Evolutionary conservation across 768 basidiomycete genomes (phyloP).

Genomic region (Amanita rubescens): DNA sequence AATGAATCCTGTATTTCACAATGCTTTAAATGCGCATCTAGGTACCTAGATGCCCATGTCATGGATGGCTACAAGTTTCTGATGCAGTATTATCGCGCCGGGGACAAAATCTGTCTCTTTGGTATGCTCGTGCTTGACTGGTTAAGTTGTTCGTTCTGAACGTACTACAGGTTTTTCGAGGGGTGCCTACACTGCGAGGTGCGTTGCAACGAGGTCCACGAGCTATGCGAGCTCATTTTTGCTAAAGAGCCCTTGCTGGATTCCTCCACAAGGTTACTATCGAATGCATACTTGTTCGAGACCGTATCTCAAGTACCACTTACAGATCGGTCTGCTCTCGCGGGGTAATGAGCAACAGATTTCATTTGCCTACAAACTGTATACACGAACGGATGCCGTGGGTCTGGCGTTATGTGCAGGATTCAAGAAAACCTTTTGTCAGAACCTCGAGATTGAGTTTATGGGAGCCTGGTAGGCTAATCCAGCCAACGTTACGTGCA

Average conservation of each 20-base stretch:
- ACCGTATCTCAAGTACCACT: constrained; percentile 1
- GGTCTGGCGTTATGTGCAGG: constrained; percentile 45
- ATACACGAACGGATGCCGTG: constrained; percentile 40
- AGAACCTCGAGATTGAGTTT: constrained; percentile 64
- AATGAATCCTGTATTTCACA: background rate
- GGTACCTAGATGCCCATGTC: constrained; percentile 67
- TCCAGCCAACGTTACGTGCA: background rate
- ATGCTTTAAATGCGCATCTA: constrained; percentile 17
- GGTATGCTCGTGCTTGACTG: constrained; percentile 39
- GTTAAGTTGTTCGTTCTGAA: too few species aligned
- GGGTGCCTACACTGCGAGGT: constrained; percentile 38
- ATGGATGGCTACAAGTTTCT: constrained; percentile 71
- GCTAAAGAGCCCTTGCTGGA: constrained; percentile 63
- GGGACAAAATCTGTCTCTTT: constrained; percentile 71
- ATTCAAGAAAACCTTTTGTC: constrained; percentile 70
- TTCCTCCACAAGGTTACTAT: constrained; percentile 57
- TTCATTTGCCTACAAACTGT: constrained; percentile 70
- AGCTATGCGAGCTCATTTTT: background rate
- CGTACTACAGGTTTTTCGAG: constrained; percentile 64
- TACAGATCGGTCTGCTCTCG: constrained; percentile 63
- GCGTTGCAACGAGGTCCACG: constrained; percentile 32
- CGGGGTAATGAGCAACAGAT: constrained; percentile 63
- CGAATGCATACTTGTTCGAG: background rate
- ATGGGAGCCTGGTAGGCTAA: constrained; percentile 64
- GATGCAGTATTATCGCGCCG: constrained; percentile 69